Percentiles rank a stretch among this genome's conserved stretches.
Evolutionary conservation across 2,329 filamentous ascomycete species (phyloP).

Genomic region (Aurifilum marmelostoma): DNA sequence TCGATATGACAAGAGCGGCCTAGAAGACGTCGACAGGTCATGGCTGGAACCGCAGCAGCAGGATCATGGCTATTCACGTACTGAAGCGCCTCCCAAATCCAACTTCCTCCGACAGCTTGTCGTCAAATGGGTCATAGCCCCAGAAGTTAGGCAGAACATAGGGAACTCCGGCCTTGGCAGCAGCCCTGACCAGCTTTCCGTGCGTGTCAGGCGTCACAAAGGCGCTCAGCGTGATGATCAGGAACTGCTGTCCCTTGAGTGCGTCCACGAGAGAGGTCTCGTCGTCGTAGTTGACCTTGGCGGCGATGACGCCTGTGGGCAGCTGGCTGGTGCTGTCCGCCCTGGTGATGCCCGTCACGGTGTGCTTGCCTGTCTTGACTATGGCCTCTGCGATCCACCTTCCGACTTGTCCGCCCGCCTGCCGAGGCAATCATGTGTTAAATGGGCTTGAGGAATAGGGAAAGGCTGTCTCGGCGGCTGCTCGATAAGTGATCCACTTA

Average conservation of each 20-base stretch:
- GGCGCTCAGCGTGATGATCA: constrained; percentile 46
- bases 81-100: constrained; percentile 14
- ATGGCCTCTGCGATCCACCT: constrained; percentile 38
- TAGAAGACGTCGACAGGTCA: too few relatives aligned
- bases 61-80: constrained; percentile 25
- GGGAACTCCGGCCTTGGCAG: constrained; percentile 46
- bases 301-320: constrained; percentile 43
- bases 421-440: constrained; percentile 1
- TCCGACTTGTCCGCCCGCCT: constrained; percentile 35
- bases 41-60: not conserved
- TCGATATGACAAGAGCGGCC: not conserved
- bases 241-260: constrained; percentile 40
- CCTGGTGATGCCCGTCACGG: constrained; percentile 54
- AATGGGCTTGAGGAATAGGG: not conserved
- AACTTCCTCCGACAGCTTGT: constrained; percentile 22
- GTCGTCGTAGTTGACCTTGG: constrained; percentile 51
- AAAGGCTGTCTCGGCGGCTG: not conserved
- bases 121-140: constrained; percentile 34
- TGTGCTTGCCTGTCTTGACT: constrained; percentile 48
- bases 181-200: constrained; percentile 46
- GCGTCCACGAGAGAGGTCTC: constrained; percentile 35
- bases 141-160: constrained; percentile 51
- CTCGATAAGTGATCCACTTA: constrained; percentile 21
- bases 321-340: constrained; percentile 45
- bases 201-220: constrained; percentile 42